Evolutionary conservation across 2,329 filamentous ascomycete species (phyloP), one percentile per base, ranked within the genome.

Genomic region (Passalora sequoiae): DNA sequence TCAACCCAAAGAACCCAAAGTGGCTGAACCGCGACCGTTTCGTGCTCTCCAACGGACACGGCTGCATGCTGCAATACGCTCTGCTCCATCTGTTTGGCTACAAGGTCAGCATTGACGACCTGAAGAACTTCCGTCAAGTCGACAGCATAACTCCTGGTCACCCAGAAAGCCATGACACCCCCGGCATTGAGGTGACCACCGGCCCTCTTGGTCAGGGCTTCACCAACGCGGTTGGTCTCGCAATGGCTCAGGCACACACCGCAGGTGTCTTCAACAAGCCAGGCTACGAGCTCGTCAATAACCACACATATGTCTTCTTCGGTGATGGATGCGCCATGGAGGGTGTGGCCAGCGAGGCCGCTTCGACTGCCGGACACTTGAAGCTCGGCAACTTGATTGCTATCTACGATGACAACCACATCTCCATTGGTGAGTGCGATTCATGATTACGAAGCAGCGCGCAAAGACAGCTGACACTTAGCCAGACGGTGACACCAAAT

Each of bases 301-400:
- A 97, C 83, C 81, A 96, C 80, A 98, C 92, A 67, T 98, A 89
- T 75, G 74, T 70, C 71, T 95, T 97, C 80, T 86, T 98, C 66
- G 92, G 92, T 67, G 92, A 98, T 77, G 92, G 92, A 58, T 98
- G 92, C 73, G 80, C 94, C 72, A 94, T 94, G 89, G 92, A 98
- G 78, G 92, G 92, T 78, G 79, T 98, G 74, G 88, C 92, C 57
- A 80, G 81, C 65, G 92, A 98, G 77, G 91, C 92, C 62, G 87
- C 78, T 59, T 95, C 89, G 49, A 78, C 89, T 59, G 92, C 92
- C 59, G 92, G 92, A 65, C 92, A 98, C 76, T 79, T 97, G 70
- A 86, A 97, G 79, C 82, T 98, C 55, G 92, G 91, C 67, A 98
- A 97, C 79, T 77, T 98, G 64, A 97, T 97, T 71, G 82, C 80